A percentile compares a stretch with the other conserved stretches of the same genome.
Conservation (phyloP, 805 yeast genomes). For the Komagataella phaffii region DNA sequence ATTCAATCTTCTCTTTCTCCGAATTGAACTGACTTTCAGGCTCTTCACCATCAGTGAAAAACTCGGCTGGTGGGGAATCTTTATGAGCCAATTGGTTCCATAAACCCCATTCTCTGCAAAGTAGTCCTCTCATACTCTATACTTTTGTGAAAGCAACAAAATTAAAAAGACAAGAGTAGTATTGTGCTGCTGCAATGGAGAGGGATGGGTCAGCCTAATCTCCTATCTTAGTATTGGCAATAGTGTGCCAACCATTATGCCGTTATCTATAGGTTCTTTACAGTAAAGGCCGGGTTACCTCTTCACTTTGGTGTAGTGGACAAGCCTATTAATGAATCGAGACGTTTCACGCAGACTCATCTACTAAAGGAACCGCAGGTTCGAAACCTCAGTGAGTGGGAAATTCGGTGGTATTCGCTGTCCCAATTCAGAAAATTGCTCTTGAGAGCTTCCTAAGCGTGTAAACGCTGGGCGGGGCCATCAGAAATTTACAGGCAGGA, state of each 20-base stretch:
- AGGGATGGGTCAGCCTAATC: background rate
- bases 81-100: constrained; percentile 17
- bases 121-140: constrained; percentile 11
- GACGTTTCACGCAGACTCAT: constrained; percentile 22
- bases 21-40: background rate
- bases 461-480: constrained; percentile 25
- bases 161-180: background rate
- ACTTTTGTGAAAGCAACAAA: background rate
- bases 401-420: constrained; percentile 24
- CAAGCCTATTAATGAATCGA: constrained; percentile 6
- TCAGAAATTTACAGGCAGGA: constrained; percentile 14
- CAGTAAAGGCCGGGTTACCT: background rate
- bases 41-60: background rate
- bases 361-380: constrained; percentile 12
- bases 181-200: background rate
- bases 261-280: no score
- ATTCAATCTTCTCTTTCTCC: background rate
- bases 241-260: background rate
- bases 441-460: constrained; percentile 23
- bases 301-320: constrained; percentile 6
- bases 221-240: background rate
- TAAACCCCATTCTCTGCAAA: constrained; percentile 20
- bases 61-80: background rate
- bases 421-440: constrained; percentile 11
- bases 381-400: constrained; percentile 20